Evolutionary conservation across 192 early-diverging fungal genomes (phyloP).

Genomic region (Podila epigama): DNA sequence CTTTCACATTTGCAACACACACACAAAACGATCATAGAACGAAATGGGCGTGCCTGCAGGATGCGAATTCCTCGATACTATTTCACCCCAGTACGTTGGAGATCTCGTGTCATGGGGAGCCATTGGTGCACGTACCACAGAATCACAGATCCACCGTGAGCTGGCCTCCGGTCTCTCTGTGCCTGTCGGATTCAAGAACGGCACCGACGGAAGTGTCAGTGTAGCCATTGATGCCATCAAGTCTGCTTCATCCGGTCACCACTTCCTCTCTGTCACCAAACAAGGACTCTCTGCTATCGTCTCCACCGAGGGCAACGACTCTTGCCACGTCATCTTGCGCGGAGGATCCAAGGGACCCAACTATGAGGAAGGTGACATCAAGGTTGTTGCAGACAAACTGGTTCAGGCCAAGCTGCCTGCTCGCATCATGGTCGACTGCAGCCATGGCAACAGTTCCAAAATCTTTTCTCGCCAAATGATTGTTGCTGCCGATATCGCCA

Average conservation of each 20-base stretch:
- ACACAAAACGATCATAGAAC: constrained; percentile 60
- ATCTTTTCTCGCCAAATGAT: constrained; percentile 84
- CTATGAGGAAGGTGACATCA: constrained; percentile 80
- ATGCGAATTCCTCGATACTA: constrained; percentile 82
- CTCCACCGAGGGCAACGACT: constrained; percentile 87
- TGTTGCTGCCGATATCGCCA: constrained; percentile 69
- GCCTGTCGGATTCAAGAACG: constrained; percentile 88
- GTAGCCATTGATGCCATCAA: constrained; percentile 96
- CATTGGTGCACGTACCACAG: constrained; percentile 84
- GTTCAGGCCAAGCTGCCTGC: constrained; percentile 62
- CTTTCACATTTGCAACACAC: too few relatives aligned
- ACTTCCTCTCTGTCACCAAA: constrained; percentile 89
- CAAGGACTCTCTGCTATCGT: constrained; percentile 85
- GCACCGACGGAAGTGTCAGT: constrained; percentile 79
- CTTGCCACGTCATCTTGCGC: constrained; percentile 94
- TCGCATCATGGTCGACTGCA: constrained; percentile 94
- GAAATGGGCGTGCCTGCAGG: constrained; percentile 78
- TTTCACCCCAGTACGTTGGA: constrained; percentile 83
- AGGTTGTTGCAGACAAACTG: constrained; percentile 63
- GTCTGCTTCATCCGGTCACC: constrained; percentile 77
- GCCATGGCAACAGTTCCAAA: constrained; percentile 94
- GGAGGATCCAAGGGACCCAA: constrained; percentile 90
- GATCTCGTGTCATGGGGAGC: constrained; percentile 82
- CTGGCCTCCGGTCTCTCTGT: constrained; percentile 82
- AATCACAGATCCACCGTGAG: constrained; percentile 86